Percentiles rank a stretch among this genome's conserved stretches.
These are phyloP conservation scores for Plenodomus tracheiphilus DNA, from an alignment of 2,329 filamentous ascomycete species.

Conservation along the genomic window DNA sequence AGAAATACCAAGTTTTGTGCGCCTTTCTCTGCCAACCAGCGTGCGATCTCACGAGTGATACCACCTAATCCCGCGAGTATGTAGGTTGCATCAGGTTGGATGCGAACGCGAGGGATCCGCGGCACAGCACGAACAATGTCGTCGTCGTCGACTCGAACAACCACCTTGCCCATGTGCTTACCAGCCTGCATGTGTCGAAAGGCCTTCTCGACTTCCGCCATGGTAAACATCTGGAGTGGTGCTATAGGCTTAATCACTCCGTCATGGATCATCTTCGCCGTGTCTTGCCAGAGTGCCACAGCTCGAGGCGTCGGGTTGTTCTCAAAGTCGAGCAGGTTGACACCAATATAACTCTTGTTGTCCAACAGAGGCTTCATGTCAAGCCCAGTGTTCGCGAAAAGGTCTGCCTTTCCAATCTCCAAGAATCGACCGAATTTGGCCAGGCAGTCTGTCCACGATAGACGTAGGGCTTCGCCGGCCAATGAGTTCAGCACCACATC, in stretches of 20 bases:
- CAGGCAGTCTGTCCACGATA: slow-evolving; percentile 28
- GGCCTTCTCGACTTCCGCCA: slow-evolving; percentile 7
- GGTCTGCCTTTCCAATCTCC: slow-evolving; percentile 19
- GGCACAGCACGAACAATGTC: slow-evolving; percentile 10
- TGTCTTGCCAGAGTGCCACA: too few species aligned
- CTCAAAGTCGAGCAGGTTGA: slow-evolving; percentile 8
- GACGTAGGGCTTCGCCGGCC: slow-evolving; percentile 25
- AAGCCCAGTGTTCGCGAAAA: slow-evolving; percentile 11
- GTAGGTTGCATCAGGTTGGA: not conserved
- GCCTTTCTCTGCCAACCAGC: not conserved
- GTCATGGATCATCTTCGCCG: slow-evolving; percentile 4
- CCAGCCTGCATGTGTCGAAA: slow-evolving; percentile 31
- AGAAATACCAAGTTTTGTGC: not conserved
- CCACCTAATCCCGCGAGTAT: not conserved
- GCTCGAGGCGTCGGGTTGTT: slow-evolving; percentile 2
- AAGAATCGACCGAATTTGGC: slow-evolving; percentile 37
- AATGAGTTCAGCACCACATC: slow-evolving; percentile 40
- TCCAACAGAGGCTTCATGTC: slow-evolving; percentile 16
- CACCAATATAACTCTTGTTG: slow-evolving; percentile 7
- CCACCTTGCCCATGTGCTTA: slow-evolving; percentile 47
- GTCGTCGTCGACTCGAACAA: too few species aligned
- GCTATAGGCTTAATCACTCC: not conserved
- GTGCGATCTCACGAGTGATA: not conserved
- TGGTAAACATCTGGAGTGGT: slow-evolving; percentile 6
- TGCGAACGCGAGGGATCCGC: not conserved